Evolutionary conservation across 2,329 filamentous ascomycete genomes (phyloP).

Genomic region (Diplodia mutila): DNA sequence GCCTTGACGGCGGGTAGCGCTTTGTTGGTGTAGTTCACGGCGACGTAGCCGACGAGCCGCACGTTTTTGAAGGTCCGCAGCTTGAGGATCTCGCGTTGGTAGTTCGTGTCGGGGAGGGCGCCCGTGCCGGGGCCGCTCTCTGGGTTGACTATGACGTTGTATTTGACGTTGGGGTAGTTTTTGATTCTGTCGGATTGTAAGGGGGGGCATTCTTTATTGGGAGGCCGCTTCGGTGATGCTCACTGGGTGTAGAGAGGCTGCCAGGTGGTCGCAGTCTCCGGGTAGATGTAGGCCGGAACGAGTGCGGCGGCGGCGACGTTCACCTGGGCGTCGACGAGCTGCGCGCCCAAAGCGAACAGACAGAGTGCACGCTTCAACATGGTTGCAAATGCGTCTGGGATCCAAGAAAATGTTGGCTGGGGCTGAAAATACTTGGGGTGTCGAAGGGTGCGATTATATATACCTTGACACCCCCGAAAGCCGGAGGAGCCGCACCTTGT

Average conservation of each 20-base stretch:
- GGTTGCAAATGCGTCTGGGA: not conserved
- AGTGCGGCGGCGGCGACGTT: not conserved
- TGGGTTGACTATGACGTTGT: slow-evolving; percentile 15
- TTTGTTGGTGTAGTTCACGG: slow-evolving; percentile 56
- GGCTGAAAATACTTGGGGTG: not conserved
- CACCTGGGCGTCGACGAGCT: not conserved
- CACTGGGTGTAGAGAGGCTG: slow-evolving; percentile 4
- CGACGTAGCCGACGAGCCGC: slow-evolving; percentile 55
- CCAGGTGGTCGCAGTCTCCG: not conserved
- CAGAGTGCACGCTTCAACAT: slow-evolving; percentile 2
- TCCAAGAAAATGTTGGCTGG: not conserved
- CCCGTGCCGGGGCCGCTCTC: not conserved
- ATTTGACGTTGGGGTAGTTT: not conserved
- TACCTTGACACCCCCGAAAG: not conserved
- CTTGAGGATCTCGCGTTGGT: slow-evolving; percentile 2
- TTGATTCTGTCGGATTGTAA: not conserved
- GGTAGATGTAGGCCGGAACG: slow-evolving; percentile 7
- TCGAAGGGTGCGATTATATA: not conserved
- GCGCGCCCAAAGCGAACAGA: not conserved
- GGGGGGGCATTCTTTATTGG: too few species aligned
- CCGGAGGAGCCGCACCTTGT: not conserved
- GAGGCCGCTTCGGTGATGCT: too few species aligned
- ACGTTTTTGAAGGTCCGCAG: slow-evolving; percentile 60
- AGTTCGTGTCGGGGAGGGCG: not conserved
- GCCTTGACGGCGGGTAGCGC: slow-evolving; percentile 61